These are phyloP conservation scores for Tolypocladium tropicale DNA, from an alignment of 2,329 filamentous ascomycete species.

Conservation along the genomic window DNA sequence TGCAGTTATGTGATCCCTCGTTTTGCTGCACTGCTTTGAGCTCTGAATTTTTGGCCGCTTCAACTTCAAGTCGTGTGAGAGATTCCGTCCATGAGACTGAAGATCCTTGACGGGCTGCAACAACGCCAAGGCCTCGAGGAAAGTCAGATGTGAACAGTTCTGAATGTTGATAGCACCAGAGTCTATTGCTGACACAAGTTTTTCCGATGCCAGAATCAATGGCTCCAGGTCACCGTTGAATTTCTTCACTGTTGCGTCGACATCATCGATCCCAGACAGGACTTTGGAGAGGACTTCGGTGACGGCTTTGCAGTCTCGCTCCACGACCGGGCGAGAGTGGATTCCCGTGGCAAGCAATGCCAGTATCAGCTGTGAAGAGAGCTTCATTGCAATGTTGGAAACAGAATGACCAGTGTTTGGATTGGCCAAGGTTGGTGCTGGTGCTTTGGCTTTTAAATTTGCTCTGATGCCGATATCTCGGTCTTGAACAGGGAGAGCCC, in stretches of 20 bases:
- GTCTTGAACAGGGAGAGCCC: background rate
- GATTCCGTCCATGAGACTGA: background rate
- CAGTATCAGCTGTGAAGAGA: background rate
- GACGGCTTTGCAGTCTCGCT: background rate
- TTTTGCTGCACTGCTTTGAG: background rate
- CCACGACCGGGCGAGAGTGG: background rate
- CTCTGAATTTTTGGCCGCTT: background rate
- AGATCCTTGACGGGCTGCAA: background rate
- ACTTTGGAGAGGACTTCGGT: background rate
- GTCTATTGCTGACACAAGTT: background rate
- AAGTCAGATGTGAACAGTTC: background rate
- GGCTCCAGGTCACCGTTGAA: background rate
- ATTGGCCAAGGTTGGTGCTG: background rate
- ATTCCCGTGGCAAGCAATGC: background rate
- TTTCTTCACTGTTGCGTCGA: background rate
- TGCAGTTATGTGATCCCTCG: background rate
- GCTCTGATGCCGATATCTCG: background rate
- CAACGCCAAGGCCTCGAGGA: background rate
- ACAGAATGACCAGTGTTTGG: background rate
- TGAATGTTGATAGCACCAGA: background rate
- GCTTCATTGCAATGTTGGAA: slow-evolving; percentile 1
- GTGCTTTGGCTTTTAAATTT: background rate
- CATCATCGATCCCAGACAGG: background rate
- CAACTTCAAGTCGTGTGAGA: background rate
- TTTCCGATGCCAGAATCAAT: background rate